A percentile compares a stretch with the other conserved stretches of the same genome.
Conservation (phyloP, 495 filamentous ascomycete genomes). For the Amphirosellinia nigrospora region DNA sequence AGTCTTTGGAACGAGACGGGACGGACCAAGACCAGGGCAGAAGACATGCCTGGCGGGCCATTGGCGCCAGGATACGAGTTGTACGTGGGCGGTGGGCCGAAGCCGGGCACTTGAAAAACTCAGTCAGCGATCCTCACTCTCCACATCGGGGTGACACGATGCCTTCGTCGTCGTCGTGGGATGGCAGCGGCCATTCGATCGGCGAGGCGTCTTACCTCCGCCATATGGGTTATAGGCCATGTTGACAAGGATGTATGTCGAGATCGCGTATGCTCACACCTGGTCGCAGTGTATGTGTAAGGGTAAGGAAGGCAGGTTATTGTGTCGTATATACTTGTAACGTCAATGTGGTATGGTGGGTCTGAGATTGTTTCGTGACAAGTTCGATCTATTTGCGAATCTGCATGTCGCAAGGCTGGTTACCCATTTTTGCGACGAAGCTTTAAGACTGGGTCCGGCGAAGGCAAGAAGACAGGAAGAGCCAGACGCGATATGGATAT, state of each 20-base stretch:
- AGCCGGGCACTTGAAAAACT: conserved; percentile 55
- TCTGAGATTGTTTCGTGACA: not conserved
- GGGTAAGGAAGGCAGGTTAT: not conserved
- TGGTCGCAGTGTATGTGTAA: not conserved
- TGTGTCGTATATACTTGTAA: too few species aligned
- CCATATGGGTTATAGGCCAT: conserved; percentile 83
- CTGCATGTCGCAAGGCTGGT: conserved; percentile 6
- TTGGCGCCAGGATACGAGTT: conserved; percentile 70
- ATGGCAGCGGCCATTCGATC: conserved; percentile 3
- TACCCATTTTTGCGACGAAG: conserved; percentile 26
- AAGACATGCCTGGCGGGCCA: conserved; percentile 67
- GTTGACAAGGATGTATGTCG: conserved; percentile 28
- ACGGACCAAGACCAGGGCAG: conserved; percentile 86
- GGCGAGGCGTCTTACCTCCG: conserved; percentile 62
- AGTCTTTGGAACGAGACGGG: conserved; percentile 2
- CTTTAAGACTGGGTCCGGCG: conserved; percentile 7
- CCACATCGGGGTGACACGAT: not conserved
- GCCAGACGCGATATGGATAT: not conserved
- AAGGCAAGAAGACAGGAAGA: not conserved
- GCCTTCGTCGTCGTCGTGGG: not conserved
- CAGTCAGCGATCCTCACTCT: conserved; percentile 13
- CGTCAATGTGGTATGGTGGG: not conserved
- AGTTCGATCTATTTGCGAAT: conserved; percentile 13
- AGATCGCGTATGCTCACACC: not conserved
- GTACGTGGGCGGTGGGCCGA: conserved; percentile 76